Percentiles rank a stretch among this genome's conserved stretches.
phyloP scores from a whole-genome alignment of 805 yeast genomes.

The Candida sphagnicola region DNA sequence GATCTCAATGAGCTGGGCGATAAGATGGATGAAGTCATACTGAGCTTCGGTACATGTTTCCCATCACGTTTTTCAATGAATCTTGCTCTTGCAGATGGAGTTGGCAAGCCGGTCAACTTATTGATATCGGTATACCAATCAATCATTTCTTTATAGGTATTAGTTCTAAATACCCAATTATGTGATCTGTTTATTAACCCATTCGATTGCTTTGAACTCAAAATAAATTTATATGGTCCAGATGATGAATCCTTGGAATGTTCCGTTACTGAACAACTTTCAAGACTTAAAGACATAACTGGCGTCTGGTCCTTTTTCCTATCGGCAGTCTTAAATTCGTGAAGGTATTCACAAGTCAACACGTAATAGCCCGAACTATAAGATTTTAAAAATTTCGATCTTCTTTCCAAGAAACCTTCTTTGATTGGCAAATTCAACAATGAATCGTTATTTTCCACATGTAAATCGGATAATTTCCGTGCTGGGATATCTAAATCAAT shows the following conservation, averaged over 20 bases:
- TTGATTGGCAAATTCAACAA: slow-evolving; percentile 61
- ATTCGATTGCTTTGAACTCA: slow-evolving; percentile 65
- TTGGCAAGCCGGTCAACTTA: slow-evolving; percentile 57
- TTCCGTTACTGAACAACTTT: slow-evolving; percentile 77
- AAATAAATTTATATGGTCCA: slow-evolving; percentile 68
- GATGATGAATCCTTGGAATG: slow-evolving; percentile 71
- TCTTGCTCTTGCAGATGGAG: slow-evolving; percentile 56
- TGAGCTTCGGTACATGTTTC: slow-evolving; percentile 11
- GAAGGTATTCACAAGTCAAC: slow-evolving; percentile 80
- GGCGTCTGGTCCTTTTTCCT: slow-evolving; percentile 79
- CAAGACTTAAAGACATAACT: slow-evolving; percentile 74
- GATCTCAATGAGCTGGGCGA: slow-evolving; percentile 4
- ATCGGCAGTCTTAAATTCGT: slow-evolving; percentile 84
- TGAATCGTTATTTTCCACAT: slow-evolving; percentile 65
- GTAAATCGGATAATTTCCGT: slow-evolving; percentile 44
- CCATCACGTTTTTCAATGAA: slow-evolving; percentile 22
- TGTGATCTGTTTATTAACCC: slow-evolving; percentile 79
- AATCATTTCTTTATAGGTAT: slow-evolving; percentile 72
- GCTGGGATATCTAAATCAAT: slow-evolving; percentile 37
- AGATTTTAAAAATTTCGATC: slow-evolving; percentile 89
- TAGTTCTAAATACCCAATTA: slow-evolving; percentile 94
- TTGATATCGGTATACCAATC: slow-evolving; percentile 82
- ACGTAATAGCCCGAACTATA: slow-evolving; percentile 90
- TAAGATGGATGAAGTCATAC: slow-evolving; percentile 10
- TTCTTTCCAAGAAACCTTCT: slow-evolving; percentile 79